Evolutionary conservation across 495 filamentous ascomycete genomes (phyloP).

Genomic region (Penicillium roqueforti): DNA sequence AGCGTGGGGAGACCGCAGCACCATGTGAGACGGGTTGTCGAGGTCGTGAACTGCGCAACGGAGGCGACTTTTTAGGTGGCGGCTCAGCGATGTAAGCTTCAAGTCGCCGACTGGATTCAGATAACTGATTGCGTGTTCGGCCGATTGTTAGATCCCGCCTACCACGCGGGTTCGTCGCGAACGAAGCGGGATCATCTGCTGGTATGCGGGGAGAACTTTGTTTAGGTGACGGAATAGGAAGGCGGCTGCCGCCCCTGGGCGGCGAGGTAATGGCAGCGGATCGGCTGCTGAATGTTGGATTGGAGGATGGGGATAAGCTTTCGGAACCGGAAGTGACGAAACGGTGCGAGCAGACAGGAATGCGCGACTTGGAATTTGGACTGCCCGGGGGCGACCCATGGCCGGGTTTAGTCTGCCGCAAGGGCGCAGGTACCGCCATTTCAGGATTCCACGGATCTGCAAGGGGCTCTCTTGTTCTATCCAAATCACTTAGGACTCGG

Average conservation of each 20-base stretch:
- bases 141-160: constrained; percentile 30
- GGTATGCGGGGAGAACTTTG: constrained; percentile 30
- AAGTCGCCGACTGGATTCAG: constrained; percentile 48
- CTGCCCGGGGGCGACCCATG: constrained; percentile 30
- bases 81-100: constrained; percentile 65
- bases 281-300: constrained; percentile 40
- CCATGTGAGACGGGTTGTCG: constrained; percentile 74
- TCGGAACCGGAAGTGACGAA: constrained; percentile 45
- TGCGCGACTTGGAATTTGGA: constrained; percentile 53
- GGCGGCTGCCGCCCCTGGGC: constrained; percentile 43
- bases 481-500: constrained; percentile 46
- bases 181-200: constrained; percentile 29
- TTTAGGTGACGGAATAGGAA: constrained; percentile 40
- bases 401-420: constrained; percentile 26
- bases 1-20: constrained; percentile 60
- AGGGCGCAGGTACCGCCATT: constrained; percentile 40
- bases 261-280: constrained; percentile 31
- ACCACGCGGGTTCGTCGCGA: constrained; percentile 33
- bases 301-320: constrained; percentile 41
- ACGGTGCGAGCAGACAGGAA: constrained; percentile 52
- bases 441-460: constrained; percentile 30
- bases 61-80: constrained; percentile 62
- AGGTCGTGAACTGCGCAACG: constrained; percentile 75
- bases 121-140: constrained; percentile 33
- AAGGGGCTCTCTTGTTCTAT: constrained; percentile 23